These are phyloP conservation scores for Xylaria sp. DNA, from an alignment of 2,329 filamentous ascomycete genomes.

Conservation along the genomic window DNA sequence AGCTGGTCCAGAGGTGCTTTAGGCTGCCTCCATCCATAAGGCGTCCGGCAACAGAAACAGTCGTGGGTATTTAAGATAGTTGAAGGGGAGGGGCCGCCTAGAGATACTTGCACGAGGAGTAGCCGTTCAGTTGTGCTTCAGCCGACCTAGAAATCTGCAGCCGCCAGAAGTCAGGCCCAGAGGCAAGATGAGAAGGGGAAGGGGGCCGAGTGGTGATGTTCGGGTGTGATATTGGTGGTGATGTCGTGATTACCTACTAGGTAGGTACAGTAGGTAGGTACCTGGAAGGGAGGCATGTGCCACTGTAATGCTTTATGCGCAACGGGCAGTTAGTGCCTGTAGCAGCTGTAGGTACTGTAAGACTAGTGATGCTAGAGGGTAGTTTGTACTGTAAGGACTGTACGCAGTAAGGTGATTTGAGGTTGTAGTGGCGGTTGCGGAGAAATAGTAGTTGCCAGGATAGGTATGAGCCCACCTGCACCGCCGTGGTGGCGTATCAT, in stretches of 20 bases:
- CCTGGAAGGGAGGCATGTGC: conserved; percentile 18
- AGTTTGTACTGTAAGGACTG: not conserved
- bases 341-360: too few species aligned
- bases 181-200: not conserved
- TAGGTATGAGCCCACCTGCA: conserved; percentile 16
- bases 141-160: not conserved
- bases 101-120: not conserved
- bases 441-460: conserved; percentile 20
- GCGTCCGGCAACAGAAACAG: conserved; percentile 3
- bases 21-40: conserved; percentile 28
- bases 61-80: not conserved
- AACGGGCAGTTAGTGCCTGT: not conserved
- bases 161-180: conserved; percentile 5
- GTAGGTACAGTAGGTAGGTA: not conserved
- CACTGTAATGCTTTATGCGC: not conserved
- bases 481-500: conserved; percentile 19
- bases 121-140: not conserved
- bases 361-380: too few species aligned
- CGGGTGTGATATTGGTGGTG: conserved; percentile 24
- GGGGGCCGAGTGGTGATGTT: conserved; percentile 6
- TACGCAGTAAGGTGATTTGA: not conserved
- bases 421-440: conserved; percentile 32
- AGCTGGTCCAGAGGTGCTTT: conserved; percentile 11
- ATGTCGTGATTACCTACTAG: conserved; percentile 34
- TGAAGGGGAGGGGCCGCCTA: not conserved